Base-by-base conservation (phyloP, 139 green algal species). In the Coelastrella sp. region DNA sequence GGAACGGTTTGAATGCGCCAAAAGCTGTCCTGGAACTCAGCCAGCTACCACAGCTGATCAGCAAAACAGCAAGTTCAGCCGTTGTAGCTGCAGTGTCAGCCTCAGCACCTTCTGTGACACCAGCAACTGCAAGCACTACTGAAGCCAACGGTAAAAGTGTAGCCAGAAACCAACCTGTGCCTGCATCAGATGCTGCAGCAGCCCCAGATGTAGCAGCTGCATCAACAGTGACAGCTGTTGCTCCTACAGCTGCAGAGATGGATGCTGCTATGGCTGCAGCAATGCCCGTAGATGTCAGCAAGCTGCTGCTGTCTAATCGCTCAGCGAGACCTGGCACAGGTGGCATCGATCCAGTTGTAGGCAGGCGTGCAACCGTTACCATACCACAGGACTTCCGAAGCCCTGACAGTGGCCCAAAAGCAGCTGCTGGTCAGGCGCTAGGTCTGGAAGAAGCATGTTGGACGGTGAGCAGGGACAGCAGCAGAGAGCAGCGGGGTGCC, bases 251-350 rank as follows among this genome's bases (percentile, higher is more conserved):
- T 37, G 37, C 40, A 37, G 40, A 63, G 41, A 45, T 81, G 50
- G 73, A 81, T 67, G 48, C 73, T 37, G 73, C 73, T 8, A 67
- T 68, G 73, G 73, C 73, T 50, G 73, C 73, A 34, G 73, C 73
- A 3, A 67, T 81, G 73, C 73, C 73, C 67, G 73, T 81, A 21
- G 73, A 81, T 45, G 73, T 81, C 2, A 81, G 73, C 32, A 67
- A 48, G 27, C 50, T 81, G 73, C 73, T 81, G 48, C 73, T 48
- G 48, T 37, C 32, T 48, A 57, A 25, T 5, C 30, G 73, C 8
- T 32, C 32, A 30, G 73, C 35, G 34, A 37, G 41, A 0, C 0
- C 35, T n/a, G 73, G 73, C 50, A 15, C 30, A 35, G 43, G 21
- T 35, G 32, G 48, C 19, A 3, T 32, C 35, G 73, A 37, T 6